These are phyloP conservation scores for Xylariales sp. DNA, from an alignment of 2,329 filamentous ascomycete species.

Conservation along the genomic window DNA sequence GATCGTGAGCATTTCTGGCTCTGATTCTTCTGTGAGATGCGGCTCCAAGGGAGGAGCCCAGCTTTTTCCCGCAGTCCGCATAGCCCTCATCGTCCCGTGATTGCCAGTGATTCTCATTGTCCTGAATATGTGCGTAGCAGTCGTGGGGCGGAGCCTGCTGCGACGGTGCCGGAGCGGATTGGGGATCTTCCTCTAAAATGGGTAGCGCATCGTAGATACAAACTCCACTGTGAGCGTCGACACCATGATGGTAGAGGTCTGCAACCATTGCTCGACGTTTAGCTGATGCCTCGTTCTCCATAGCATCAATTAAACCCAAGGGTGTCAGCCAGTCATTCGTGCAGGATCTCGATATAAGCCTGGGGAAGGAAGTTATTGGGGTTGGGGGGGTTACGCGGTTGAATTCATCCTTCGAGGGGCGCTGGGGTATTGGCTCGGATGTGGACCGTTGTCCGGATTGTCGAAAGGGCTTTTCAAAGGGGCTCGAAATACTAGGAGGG, in stretches of 20 bases:
- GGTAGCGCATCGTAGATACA: constrained; percentile 26
- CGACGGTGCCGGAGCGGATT: neutral
- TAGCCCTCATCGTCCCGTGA: constrained; percentile 8
- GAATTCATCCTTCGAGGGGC: constrained; percentile 17
- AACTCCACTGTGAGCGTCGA: constrained; percentile 47
- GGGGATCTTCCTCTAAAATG: constrained; percentile 39
- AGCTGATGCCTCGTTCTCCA: constrained; percentile 23
- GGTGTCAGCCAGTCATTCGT: constrained; percentile 49
- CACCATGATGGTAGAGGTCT: constrained; percentile 41
- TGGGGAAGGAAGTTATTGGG: constrained; percentile 44
- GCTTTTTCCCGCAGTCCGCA: constrained; percentile 12
- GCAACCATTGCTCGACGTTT: constrained; percentile 27
- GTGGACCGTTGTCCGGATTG: constrained; percentile 28
- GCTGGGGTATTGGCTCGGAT: constrained; percentile 41
- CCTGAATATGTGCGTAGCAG: neutral
- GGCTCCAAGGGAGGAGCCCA: constrained; percentile 38
- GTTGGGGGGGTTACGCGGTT: constrained; percentile 14
- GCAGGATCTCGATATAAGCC: constrained; percentile 42
- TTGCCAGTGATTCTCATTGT: constrained; percentile 19
- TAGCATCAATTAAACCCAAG: constrained; percentile 34
- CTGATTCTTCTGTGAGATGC: constrained; percentile 40
- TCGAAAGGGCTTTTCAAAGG: neutral
- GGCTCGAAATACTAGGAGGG: neutral
- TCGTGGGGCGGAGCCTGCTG: neutral
- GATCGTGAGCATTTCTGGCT: constrained; percentile 14